phyloP scores from a whole-genome alignment of 805 yeast genomes.

The Myxozyma udenii region DNA sequence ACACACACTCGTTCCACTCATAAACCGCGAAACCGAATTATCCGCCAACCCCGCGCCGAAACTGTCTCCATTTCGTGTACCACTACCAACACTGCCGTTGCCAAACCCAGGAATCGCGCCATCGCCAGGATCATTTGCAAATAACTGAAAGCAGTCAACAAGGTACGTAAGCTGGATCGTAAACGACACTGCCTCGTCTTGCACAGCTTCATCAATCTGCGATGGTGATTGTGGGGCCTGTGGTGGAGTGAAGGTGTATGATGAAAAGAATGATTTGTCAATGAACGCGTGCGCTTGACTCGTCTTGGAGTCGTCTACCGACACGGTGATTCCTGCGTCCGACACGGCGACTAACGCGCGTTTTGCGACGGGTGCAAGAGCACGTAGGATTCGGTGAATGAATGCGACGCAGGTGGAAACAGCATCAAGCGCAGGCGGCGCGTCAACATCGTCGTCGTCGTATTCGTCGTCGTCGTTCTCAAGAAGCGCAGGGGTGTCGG shows the following conservation, averaged over 20 bases:
- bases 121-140: slow-evolving; percentile 10
- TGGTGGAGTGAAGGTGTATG: slow-evolving; percentile 11
- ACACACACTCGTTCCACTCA: slow-evolving; percentile 19
- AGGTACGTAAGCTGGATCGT: slow-evolving; percentile 18
- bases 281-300: slow-evolving; percentile 9
- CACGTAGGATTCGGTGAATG: slow-evolving; percentile 19
- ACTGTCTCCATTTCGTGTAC: neutral
- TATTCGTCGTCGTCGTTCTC: too few relatives aligned
- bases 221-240: neutral
- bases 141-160: slow-evolving; percentile 26
- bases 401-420: slow-evolving; percentile 24
- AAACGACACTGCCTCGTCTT: slow-evolving; percentile 8
- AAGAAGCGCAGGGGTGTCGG: too few relatives aligned
- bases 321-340: slow-evolving; percentile 16
- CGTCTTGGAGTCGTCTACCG: slow-evolving; percentile 18
- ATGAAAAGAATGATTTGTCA: slow-evolving; percentile 16
- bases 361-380: slow-evolving; percentile 18
- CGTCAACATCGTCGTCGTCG: neutral
- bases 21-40: neutral
- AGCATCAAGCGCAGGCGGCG: slow-evolving; percentile 19
- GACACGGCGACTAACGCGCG: slow-evolving; percentile 19
- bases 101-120: neutral
- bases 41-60: neutral
- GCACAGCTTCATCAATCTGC: slow-evolving; percentile 4
- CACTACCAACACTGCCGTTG: neutral